These are phyloP conservation scores for Colletotrichum sp. DNA, from an alignment of 2,329 filamentous ascomycete genomes.

Conservation along the genomic window DNA sequence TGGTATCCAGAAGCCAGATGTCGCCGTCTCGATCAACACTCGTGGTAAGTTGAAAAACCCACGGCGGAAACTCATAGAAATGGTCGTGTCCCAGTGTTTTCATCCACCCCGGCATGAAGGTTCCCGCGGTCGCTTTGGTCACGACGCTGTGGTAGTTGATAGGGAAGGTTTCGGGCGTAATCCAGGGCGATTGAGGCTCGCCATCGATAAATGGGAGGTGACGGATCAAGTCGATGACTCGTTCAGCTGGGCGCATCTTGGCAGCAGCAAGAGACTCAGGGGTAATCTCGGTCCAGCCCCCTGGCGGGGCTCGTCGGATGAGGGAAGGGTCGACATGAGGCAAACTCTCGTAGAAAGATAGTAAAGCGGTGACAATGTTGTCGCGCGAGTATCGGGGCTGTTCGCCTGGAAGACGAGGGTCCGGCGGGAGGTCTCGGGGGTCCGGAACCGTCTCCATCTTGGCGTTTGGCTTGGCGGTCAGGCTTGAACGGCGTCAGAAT, in stretches of 20 bases:
- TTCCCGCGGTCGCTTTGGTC: neutral
- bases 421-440: neutral
- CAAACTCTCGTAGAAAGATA: neutral
- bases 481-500: neutral
- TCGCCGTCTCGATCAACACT: neutral
- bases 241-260: neutral
- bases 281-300: neutral
- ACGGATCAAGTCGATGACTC: neutral
- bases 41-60: neutral
- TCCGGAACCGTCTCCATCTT: neutral
- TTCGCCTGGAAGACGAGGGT: neutral
- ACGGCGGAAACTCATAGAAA: neutral
- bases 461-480: neutral
- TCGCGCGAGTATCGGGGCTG: neutral
- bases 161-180: neutral
- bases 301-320: neutral
- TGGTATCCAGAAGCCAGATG: neutral
- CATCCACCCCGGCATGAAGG: neutral
- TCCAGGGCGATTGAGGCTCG: neutral
- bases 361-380: neutral
- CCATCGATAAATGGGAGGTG: neutral
- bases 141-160: neutral
- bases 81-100: neutral
- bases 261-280: neutral
- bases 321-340: neutral